Evolutionary conservation across 306 rosid species (phyloP).

Genomic region (Citrullus mucosospermus): DNA sequence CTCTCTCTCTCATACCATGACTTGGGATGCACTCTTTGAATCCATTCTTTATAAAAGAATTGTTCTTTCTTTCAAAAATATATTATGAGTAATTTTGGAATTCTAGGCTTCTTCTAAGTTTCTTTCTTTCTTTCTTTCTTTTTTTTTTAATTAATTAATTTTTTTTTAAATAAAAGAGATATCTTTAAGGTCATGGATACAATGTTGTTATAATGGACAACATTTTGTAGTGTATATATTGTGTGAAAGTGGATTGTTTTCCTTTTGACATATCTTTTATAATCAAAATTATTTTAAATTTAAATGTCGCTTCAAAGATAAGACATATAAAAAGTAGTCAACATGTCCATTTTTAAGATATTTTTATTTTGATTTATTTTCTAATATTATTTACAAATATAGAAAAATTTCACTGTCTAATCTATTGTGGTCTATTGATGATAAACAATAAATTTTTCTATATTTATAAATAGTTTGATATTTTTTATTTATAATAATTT

Average conservation of each 20-base stretch:
- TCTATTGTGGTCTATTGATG: too few relatives aligned
- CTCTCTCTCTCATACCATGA: not conserved
- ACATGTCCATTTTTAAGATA: too few relatives aligned
- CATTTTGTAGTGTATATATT: not conserved
- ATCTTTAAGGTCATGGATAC: not conserved
- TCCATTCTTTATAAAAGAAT: not conserved
- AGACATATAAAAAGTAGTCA: too few relatives aligned
- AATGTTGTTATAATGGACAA: not conserved
- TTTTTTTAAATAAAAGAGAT: not conserved
- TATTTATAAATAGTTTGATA: too few relatives aligned
- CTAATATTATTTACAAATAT: too few relatives aligned
- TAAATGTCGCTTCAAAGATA: not conserved
- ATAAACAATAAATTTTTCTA: too few relatives aligned
- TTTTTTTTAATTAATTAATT: not conserved
- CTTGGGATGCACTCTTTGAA: conserved; percentile 11
- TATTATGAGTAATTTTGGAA: not conserved
- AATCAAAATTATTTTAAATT: not conserved
- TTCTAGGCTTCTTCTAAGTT: not conserved
- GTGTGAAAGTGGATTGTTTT: not conserved
- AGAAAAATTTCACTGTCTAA: too few relatives aligned
- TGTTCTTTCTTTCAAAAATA: not conserved
- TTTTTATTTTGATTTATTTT: too few relatives aligned
- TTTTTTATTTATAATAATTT: too few relatives aligned
- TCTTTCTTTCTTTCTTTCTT: not conserved
- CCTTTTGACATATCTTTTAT: not conserved